These are phyloP conservation scores for Closterium sp. DNA, from an alignment of 139 green algal species.

Conservation along the genomic window DNA sequence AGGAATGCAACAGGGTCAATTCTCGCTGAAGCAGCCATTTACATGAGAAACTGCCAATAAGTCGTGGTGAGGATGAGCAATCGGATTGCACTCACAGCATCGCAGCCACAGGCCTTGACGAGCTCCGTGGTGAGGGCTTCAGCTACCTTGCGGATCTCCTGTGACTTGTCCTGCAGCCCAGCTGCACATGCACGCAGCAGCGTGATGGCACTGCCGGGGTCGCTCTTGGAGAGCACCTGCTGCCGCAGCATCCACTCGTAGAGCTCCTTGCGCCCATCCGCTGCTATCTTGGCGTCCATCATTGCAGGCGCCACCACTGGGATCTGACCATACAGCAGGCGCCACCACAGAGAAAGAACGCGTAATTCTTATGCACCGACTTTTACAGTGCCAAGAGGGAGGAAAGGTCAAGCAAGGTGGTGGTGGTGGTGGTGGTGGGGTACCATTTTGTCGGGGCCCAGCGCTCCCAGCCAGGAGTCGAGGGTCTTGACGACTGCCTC, in stretches of 20 bases:
- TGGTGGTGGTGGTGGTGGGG: neutral
- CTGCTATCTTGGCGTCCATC: slow-evolving; percentile 45
- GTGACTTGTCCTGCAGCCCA: slow-evolving; percentile 69
- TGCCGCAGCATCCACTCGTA: slow-evolving; percentile 36
- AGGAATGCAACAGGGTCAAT: no score
- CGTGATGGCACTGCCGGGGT: neutral
- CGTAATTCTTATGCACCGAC: neutral
- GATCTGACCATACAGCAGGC: slow-evolving; percentile 16
- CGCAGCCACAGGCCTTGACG: slow-evolving; percentile 44
- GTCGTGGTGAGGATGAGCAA: neutral
- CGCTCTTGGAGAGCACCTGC: neutral
- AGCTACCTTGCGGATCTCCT: slow-evolving; percentile 70
- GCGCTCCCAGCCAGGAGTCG: slow-evolving; percentile 67
- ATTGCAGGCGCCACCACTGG: slow-evolving; percentile 36
- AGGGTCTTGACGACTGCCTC: slow-evolving; percentile 75
- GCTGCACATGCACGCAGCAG: neutral
- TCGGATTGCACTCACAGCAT: slow-evolving; percentile 12
- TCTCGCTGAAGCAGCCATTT: neutral
- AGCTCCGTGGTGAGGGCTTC: slow-evolving; percentile 60
- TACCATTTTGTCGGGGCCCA: slow-evolving; percentile 43
- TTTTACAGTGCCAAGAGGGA: neutral
- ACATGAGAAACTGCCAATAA: neutral
- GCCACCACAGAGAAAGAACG: neutral
- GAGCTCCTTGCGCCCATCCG: slow-evolving; percentile 49
- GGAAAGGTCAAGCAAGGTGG: neutral